Evolutionary conservation across 129 eudicot species (phyloP), one percentile per base, ranked within the genome.

Genomic region (Lactuca saligna): DNA sequence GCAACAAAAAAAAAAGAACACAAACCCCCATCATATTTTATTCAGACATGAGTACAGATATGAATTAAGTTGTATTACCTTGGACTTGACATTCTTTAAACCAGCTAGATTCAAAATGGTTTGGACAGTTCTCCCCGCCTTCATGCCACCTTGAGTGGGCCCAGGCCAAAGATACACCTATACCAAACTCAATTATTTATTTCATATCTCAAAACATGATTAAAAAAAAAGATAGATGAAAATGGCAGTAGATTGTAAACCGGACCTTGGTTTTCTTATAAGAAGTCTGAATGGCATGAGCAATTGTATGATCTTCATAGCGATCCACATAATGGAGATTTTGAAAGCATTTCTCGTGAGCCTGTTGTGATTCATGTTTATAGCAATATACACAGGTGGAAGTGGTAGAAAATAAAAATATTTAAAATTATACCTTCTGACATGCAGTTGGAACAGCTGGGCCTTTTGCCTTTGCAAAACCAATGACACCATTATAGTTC

Each of bases 131-230:
- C 82, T 84, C 25, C 96, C 96, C 13, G 98, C 96, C 76, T 81
- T 84, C 90, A 93, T 86, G 66, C 98, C 96, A 49, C 95, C 83
- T 58, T 68, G 75, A 75, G 95, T 84, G 9, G 73, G 67, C n/a
- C 89, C 98, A 51, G 98, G 98, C 96, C 96, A 93, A 49, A 89
- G 88, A 80, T 93, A 93, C 65, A 93, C 84, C 98, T 93, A 55
- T 16, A 33, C 62, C 31, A 37, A 12, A 68, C 68, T 17, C 58
- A 13, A 10, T 39, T 53, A 7, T 54, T 39, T 61, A 3, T 48
- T 61, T 51, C 7, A 10, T 67, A 48, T 10, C 51, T 59, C 57
- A 49, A 58, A 46, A 11, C 14, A 34, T n/a, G 29, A n/a, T 3
- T 7, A 8, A 15, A 61, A 39, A 62, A 6, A 33, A 20, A 20